Evolutionary conservation across 1,139 yeast genomes (phyloP), one percentile per base, ranked within the genome.

Genomic region (Pichia sp.): DNA sequence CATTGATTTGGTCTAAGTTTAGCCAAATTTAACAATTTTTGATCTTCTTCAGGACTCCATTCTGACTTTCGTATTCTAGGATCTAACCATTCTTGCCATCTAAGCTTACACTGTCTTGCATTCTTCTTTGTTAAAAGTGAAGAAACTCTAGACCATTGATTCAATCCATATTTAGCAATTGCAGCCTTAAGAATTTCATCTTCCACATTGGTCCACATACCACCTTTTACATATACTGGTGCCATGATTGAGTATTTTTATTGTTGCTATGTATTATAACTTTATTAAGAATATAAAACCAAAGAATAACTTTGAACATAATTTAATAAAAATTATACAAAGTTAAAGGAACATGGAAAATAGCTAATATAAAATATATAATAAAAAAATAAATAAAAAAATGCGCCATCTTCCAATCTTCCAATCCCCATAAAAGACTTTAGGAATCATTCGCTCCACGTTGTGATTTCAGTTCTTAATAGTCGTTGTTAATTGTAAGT

Each of bases 121-220:
- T 89, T 81, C 63, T 90, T 92, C 59, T 84, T 80, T 12, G 89
- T 84, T 35, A 92, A 67, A 45, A 92, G 69, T 0, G 97, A 87
- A 3, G 96, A 86, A 4, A 92, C 94, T 42, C 97, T 76, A 7
- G 92, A 78, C 98, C 98, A 92, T 59, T 92, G 96, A 54, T 86
- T 89, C 24, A 89, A 69, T 0, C 98, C 98, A 62, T 92, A 92
- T 60, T 92, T 92, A 40, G 94, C 78, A 3, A 92, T 85, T 1
- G 97, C 96, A 0, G 96, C 96, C 55, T 83, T 81, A 41, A 92
- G 69, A 40, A 90, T 84, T 61, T 87, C 92, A 64, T 90, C 97
- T 58, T 90, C 97, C 8, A 85, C 80, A 59, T 86, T 82, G 3
- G 95, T 81, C 97, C 97, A 90, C 38, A 48, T 29, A 3, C 51